A percentile compares a stretch with the other conserved stretches of the same genome.
Evolutionary conservation across 2,329 filamentous ascomycete genomes (phyloP).

Genomic region (Rhynchosporium graminicola): DNA sequence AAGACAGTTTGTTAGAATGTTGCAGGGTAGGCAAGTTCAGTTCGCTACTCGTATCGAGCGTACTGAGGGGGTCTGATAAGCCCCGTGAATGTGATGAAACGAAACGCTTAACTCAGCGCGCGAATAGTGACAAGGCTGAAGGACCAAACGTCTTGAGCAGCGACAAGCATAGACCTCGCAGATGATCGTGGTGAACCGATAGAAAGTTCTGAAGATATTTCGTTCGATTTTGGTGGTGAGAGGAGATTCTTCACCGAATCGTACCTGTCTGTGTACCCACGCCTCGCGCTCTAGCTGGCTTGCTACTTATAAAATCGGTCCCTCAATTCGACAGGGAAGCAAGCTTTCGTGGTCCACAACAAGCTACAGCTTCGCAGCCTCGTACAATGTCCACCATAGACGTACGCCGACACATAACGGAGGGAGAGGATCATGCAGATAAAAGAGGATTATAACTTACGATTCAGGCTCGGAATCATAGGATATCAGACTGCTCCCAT

Average conservation of each 20-base stretch:
- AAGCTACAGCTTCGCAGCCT: slow-evolving; percentile 4
- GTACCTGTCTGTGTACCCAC: neutral
- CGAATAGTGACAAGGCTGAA: slow-evolving; percentile 16
- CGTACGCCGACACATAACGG: neutral
- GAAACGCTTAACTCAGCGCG: slow-evolving; percentile 14
- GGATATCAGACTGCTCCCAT: slow-evolving; percentile 37
- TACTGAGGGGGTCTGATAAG: neutral
- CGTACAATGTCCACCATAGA: neutral
- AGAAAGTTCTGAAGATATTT: slow-evolving; percentile 2
- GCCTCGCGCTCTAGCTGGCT: neutral
- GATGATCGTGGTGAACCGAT: neutral
- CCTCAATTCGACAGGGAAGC: slow-evolving; percentile 16
- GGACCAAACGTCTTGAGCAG: slow-evolving; percentile 7
- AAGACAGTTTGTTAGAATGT: slow-evolving; percentile 27
- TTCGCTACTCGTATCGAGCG: slow-evolving; percentile 21
- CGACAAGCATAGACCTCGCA: slow-evolving; percentile 24
- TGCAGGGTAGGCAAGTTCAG: slow-evolving; percentile 12
- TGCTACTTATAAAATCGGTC: neutral
- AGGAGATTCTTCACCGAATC: slow-evolving; percentile 23
- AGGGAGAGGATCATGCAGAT: slow-evolving; percentile 1
- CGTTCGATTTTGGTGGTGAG: slow-evolving; percentile 1
- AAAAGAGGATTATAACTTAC: slow-evolving; percentile 35
- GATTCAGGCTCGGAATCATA: slow-evolving; percentile 40
- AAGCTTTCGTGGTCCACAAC: slow-evolving; percentile 1
- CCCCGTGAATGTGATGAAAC: slow-evolving; percentile 23